phyloP scores from a whole-genome alignment of 2,329 filamentous ascomycete genomes.

The Rhexocercosporidium sp. region DNA sequence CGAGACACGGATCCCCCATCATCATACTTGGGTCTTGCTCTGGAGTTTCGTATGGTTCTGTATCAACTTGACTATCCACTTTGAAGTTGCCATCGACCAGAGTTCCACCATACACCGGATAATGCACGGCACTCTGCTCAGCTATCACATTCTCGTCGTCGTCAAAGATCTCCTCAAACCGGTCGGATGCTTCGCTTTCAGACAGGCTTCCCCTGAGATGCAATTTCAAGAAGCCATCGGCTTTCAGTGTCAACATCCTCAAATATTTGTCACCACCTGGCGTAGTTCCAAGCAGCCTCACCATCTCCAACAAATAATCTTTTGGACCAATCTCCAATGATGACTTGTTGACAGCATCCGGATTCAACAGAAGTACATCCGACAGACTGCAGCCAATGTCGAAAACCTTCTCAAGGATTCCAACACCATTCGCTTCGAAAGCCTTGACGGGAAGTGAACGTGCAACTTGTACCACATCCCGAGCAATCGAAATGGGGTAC shows the following conservation, averaged over 20 bases:
- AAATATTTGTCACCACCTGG: conserved; percentile 24
- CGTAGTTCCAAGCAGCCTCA: conserved; percentile 17
- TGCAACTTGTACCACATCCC: conserved; percentile 34
- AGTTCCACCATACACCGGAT: background rate
- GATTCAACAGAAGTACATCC: conserved; percentile 34
- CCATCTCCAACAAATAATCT: conserved; percentile 26
- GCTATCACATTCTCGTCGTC: background rate
- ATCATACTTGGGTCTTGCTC: background rate
- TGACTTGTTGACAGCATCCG: background rate
- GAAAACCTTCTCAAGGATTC: conserved; percentile 44
- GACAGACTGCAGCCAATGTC: conserved; percentile 44
- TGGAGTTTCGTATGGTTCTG: background rate
- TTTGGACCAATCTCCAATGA: conserved; percentile 22
- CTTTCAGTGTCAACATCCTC: conserved; percentile 16
- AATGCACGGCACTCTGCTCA: background rate
- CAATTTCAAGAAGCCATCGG: conserved; percentile 1
- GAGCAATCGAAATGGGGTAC: conserved; percentile 63
- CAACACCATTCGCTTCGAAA: conserved; percentile 44
- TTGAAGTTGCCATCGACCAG: background rate
- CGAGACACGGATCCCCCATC: background rate
- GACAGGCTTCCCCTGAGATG: conserved; percentile 5
- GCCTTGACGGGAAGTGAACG: conserved; percentile 35
- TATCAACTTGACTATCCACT: background rate
- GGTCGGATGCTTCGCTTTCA: conserved; percentile 14
- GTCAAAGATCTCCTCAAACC: conserved; percentile 5